Conservation (phyloP, 371 early-diverging fungal species). For the Syncephalastrum monosporum region DNA sequence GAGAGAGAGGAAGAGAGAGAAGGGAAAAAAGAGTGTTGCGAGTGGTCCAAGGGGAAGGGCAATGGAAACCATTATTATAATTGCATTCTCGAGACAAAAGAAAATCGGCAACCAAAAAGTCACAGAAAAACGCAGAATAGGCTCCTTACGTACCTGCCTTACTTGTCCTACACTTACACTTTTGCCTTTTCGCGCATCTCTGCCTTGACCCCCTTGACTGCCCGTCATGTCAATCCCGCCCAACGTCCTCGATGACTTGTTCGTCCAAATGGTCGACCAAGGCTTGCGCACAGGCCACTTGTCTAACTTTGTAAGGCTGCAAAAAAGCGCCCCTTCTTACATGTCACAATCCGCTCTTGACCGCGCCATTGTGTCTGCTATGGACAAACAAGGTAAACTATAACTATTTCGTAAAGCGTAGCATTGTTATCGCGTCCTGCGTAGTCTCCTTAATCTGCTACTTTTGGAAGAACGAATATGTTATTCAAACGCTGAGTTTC, state of each 20-base stretch:
- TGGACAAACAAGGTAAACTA: background rate
- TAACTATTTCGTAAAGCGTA: slow-evolving; percentile 2
- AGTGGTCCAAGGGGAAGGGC: too few relatives aligned
- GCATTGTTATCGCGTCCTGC: slow-evolving; percentile 1
- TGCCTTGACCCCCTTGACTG: slow-evolving; percentile 1
- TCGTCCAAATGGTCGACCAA: slow-evolving; percentile 18
- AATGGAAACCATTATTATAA: background rate
- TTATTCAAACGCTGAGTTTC: background rate
- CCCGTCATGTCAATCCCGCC: slow-evolving; percentile 6
- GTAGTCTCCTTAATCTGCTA: background rate
- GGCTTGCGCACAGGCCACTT: slow-evolving; percentile 9
- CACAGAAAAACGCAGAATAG: slow-evolving; percentile 6
- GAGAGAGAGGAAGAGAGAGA: background rate
- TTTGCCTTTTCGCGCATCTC: too few relatives aligned
- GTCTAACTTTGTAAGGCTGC: too few relatives aligned
- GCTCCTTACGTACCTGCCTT: too few relatives aligned
- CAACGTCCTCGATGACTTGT: slow-evolving; percentile 6
- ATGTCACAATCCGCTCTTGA: too few relatives aligned
- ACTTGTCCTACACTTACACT: too few relatives aligned
- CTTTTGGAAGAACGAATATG: background rate
- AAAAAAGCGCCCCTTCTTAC: too few relatives aligned
- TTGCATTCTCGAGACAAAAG: slow-evolving; percentile 14
- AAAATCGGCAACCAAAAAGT: slow-evolving; percentile 11
- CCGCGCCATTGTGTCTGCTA: too few relatives aligned
- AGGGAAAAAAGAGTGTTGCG: background rate